phyloP scores from a whole-genome alignment of 192 early-diverging fungal genomes.

The Coemansia javaensis region DNA sequence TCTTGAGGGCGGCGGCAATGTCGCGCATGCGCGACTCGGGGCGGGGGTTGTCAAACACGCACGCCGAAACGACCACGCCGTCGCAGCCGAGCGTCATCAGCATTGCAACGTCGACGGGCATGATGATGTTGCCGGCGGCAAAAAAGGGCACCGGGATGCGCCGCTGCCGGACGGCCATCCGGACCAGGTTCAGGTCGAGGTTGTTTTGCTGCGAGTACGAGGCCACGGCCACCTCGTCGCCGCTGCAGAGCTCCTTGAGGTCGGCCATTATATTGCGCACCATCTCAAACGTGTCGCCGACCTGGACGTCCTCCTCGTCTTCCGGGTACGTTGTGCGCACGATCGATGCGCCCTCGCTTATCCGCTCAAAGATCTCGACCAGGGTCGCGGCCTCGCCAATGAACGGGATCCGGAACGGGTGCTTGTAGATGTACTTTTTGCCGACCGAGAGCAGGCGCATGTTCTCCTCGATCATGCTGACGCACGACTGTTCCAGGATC shows the following conservation, averaged over 20 bases:
- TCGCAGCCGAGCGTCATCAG: constrained; percentile 97
- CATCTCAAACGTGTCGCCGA: constrained; percentile 83
- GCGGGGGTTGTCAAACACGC: constrained; percentile 84
- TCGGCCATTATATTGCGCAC: constrained; percentile 72
- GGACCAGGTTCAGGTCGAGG: neutral
- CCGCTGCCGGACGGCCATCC: neutral
- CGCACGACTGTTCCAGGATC: constrained; percentile 5
- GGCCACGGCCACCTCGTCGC: neutral
- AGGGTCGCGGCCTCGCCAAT: constrained; percentile 87
- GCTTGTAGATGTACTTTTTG: constrained; percentile 87
- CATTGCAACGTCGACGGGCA: constrained; percentile 91
- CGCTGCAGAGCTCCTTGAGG: constrained; percentile 49
- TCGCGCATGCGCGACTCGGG: constrained; percentile 82
- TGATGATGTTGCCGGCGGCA: constrained; percentile 90
- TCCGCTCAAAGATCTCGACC: constrained; percentile 82
- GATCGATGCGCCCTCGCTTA: constrained; percentile 92
- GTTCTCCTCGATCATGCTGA: constrained; percentile 20
- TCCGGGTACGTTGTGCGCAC: constrained; percentile 78
- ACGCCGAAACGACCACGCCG: constrained; percentile 89
- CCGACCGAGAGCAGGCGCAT: constrained; percentile 57
- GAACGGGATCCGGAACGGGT: constrained; percentile 79
- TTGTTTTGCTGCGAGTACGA: neutral
- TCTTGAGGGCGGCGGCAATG: constrained; percentile 86
- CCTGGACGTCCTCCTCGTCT: constrained; percentile 86
- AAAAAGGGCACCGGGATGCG: constrained; percentile 96